Conservation (phyloP, 2,329 filamentous ascomycete genomes). For the Phyllosticta citrichinensis region DNA sequence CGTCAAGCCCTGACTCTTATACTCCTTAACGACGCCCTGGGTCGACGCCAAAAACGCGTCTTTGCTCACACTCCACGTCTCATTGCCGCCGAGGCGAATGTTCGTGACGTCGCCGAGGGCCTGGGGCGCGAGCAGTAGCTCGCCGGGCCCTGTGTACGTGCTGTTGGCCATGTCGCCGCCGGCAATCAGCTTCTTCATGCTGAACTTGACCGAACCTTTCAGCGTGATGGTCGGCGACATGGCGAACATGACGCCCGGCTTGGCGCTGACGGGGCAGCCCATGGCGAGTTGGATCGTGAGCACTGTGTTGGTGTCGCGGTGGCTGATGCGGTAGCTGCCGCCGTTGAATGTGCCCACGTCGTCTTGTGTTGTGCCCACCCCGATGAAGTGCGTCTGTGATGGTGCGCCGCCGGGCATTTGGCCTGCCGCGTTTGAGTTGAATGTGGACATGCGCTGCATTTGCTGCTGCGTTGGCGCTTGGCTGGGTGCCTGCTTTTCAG, state of each 20-base stretch:
- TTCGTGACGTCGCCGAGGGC: slow-evolving; percentile 78
- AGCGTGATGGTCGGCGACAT: slow-evolving; percentile 86
- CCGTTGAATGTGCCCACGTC: slow-evolving; percentile 97
- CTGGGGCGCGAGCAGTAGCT: slow-evolving; percentile 72
- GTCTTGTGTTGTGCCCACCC: slow-evolving; percentile 55
- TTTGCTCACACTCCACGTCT: slow-evolving; percentile 75
- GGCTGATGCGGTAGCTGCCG: slow-evolving; percentile 85
- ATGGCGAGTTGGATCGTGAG: slow-evolving; percentile 82
- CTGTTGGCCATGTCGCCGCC: slow-evolving; percentile 72
- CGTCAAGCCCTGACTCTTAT: slow-evolving; percentile 72
- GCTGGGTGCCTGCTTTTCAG: background rate
- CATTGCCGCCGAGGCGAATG: slow-evolving; percentile 60
- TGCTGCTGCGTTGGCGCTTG: slow-evolving; percentile 2
- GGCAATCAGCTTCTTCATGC: slow-evolving; percentile 79
- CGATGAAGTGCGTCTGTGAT: slow-evolving; percentile 49
- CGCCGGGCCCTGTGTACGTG: slow-evolving; percentile 79
- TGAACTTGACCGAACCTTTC: slow-evolving; percentile 74
- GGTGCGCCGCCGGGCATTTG: slow-evolving; percentile 31
- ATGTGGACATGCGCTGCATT: slow-evolving; percentile 9
- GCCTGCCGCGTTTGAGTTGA: slow-evolving; percentile 20
- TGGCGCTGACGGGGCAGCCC: slow-evolving; percentile 71
- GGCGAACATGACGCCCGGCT: slow-evolving; percentile 84
- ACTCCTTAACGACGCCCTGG: slow-evolving; percentile 77
- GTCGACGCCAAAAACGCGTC: slow-evolving; percentile 82
- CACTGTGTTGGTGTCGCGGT: slow-evolving; percentile 83